A percentile compares a stretch with the other conserved stretches of the same genome.
Conservation (phyloP, 1,284 basidiomycete genomes). For the Melampsora abietis-canadensis region DNA sequence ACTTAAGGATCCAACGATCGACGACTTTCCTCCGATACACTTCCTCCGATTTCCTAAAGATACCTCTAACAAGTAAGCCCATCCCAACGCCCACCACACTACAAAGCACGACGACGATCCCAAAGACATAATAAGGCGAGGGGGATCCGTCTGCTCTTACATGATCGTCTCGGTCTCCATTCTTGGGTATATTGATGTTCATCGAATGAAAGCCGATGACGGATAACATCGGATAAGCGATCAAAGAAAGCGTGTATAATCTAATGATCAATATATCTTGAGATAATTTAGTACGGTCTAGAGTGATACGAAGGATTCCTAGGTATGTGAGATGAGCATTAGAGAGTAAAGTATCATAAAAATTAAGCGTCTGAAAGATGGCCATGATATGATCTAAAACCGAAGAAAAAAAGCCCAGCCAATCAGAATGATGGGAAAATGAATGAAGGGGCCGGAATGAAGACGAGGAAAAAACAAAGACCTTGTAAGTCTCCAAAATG, state of each 20-base stretch:
- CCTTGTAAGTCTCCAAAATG: conserved; percentile 86
- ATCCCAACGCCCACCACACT: neutral
- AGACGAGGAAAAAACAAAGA: no score
- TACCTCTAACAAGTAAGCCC: neutral
- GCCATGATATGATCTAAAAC: conserved; percentile 78
- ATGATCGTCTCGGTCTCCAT: conserved; percentile 19
- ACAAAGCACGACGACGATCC: neutral
- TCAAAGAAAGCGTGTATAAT: conserved; percentile 19
- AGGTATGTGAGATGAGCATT: conserved; percentile 84
- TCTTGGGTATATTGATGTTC: conserved; percentile 37
- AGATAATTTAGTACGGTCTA: conserved; percentile 51
- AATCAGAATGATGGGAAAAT: no score
- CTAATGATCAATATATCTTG: conserved; percentile 31
- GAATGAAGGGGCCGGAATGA: no score
- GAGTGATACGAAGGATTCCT: conserved; percentile 67
- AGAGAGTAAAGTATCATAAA: conserved; percentile 82
- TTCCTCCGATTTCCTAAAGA: conserved; percentile 2
- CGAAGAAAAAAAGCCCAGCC: neutral
- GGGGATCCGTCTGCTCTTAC: neutral
- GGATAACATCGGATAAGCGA: conserved; percentile 15
- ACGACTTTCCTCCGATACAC: neutral
- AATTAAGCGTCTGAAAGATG: conserved; percentile 76
- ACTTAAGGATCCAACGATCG: neutral
- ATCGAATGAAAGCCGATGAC: conserved; percentile 32
- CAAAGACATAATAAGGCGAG: conserved; percentile 18